A percentile compares a stretch with the other conserved stretches of the same genome.
Evolutionary conservation across 805 yeast species (phyloP).

Genomic region (Blastobotrys mokoenaii): DNA sequence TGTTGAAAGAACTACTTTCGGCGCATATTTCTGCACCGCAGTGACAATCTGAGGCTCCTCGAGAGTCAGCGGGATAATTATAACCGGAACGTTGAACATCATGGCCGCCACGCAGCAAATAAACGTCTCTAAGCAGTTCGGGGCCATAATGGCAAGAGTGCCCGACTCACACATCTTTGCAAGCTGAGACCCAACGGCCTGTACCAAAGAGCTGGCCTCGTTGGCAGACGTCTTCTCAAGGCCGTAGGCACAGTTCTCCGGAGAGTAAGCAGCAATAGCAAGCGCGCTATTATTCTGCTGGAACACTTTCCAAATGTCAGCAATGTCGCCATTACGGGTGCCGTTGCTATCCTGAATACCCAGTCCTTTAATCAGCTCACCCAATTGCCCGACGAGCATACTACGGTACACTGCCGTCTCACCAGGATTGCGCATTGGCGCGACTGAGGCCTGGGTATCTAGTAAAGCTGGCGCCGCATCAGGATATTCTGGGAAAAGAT

Average conservation of each 20-base stretch:
- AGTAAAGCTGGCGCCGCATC: slow-evolving; percentile 31
- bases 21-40: neutral
- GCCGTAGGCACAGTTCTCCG: slow-evolving; percentile 23
- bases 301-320: slow-evolving; percentile 56
- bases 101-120: slow-evolving; percentile 7
- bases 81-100: slow-evolving; percentile 8
- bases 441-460: slow-evolving; percentile 52
- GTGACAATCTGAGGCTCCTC: slow-evolving; percentile 2
- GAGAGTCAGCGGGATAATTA: slow-evolving; percentile 6
- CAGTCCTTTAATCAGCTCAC: slow-evolving; percentile 61
- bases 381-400: slow-evolving; percentile 62
- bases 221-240: slow-evolving; percentile 4
- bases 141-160: slow-evolving; percentile 7
- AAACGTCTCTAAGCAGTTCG: slow-evolving; percentile 9
- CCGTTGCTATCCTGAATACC: slow-evolving; percentile 44
- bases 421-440: slow-evolving; percentile 51
- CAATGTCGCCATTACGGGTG: slow-evolving; percentile 64
- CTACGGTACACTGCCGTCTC: slow-evolving; percentile 77
- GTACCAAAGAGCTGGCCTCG: slow-evolving; percentile 7
- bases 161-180: neutral
- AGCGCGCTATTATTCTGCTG: neutral
- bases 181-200: slow-evolving; percentile 6
- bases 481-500: slow-evolving; percentile 20
- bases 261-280: neutral
- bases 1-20: slow-evolving; percentile 5